Conservation (phyloP, 495 filamentous ascomycete species). For the Umbilicaria muhlenbergii region DNA sequence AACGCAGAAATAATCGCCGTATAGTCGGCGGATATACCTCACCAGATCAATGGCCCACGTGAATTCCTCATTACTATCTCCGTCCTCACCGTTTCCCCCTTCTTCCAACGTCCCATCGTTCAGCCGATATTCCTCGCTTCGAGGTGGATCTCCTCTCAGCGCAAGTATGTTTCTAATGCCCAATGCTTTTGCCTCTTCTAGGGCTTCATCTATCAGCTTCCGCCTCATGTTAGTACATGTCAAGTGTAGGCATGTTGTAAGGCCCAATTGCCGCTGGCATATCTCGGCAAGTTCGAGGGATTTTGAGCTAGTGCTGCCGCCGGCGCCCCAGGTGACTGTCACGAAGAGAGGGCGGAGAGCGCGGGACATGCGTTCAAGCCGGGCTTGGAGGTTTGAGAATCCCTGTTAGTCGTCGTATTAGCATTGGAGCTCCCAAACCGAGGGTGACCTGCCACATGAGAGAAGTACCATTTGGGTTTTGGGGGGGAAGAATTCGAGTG, state of each 20-base stretch:
- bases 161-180: slow-evolving; percentile 92
- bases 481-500: slow-evolving; percentile 97
- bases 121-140: slow-evolving; percentile 74
- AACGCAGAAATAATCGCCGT: slow-evolving; percentile 94
- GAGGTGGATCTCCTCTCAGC: slow-evolving; percentile 81
- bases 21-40: slow-evolving; percentile 64
- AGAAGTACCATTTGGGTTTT: slow-evolving; percentile 68
- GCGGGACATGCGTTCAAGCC: slow-evolving; percentile 87
- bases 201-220: slow-evolving; percentile 66
- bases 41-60: slow-evolving; percentile 84
- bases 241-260: slow-evolving; percentile 91
- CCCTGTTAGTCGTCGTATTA: slow-evolving; percentile 32
- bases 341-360: slow-evolving; percentile 86
- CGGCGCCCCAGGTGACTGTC: slow-evolving; percentile 95
- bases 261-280: slow-evolving; percentile 75
- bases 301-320: slow-evolving; percentile 77
- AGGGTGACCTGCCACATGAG: background rate
- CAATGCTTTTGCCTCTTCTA: slow-evolving; percentile 84
- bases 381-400: slow-evolving; percentile 79
- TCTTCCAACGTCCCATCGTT: slow-evolving; percentile 25
- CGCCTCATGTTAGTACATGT: slow-evolving; percentile 97
- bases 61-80: slow-evolving; percentile 64
- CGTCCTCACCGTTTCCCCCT: slow-evolving; percentile 21
- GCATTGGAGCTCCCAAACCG: slow-evolving; percentile 18
- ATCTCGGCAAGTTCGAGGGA: slow-evolving; percentile 90